A percentile compares a stretch with the other conserved stretches of the same genome.
These are phyloP conservation scores for Tulasnella sp. DNA, from an alignment of 768 basidiomycete genomes.

Conservation along the genomic window DNA sequence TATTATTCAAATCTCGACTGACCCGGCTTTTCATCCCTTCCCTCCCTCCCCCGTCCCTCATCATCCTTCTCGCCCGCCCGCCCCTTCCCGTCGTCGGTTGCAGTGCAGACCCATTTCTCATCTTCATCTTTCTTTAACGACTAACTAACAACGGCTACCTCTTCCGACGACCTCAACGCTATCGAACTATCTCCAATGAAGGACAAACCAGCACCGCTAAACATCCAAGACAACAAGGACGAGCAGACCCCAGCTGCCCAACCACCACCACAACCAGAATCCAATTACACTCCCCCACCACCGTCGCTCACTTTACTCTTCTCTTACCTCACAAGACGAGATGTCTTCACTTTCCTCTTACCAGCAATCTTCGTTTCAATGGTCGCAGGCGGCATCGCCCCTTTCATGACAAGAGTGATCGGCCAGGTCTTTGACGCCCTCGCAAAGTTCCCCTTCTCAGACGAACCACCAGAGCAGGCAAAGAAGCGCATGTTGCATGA, in stretches of 20 bases:
- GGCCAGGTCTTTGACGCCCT: slow-evolving; percentile 75
- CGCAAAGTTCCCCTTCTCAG: slow-evolving; percentile 49
- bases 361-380: slow-evolving; percentile 63
- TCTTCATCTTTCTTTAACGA: background rate
- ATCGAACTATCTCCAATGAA: background rate
- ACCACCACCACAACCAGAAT: background rate
- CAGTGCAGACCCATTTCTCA: background rate
- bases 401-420: slow-evolving; percentile 80
- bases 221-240: slow-evolving; percentile 12
- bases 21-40: background rate
- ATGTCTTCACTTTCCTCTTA: slow-evolving; percentile 53
- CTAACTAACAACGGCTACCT: slow-evolving; percentile 1
- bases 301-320: slow-evolving; percentile 66
- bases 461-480: slow-evolving; percentile 41
- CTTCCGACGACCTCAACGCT: slow-evolving; percentile 6
- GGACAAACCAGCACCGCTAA: background rate
- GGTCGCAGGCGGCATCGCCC: slow-evolving; percentile 65
- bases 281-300: slow-evolving; percentile 35
- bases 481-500: slow-evolving; percentile 53
- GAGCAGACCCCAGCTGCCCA: background rate
- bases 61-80: background rate
- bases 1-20: background rate
- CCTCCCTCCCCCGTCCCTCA: background rate
- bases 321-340: slow-evolving; percentile 55
- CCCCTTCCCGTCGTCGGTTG: background rate